Percentiles rank a stretch among this genome's conserved stretches.
Conservation (phyloP, 2,329 filamentous ascomycete genomes). For the Apiospora marii region DNA sequence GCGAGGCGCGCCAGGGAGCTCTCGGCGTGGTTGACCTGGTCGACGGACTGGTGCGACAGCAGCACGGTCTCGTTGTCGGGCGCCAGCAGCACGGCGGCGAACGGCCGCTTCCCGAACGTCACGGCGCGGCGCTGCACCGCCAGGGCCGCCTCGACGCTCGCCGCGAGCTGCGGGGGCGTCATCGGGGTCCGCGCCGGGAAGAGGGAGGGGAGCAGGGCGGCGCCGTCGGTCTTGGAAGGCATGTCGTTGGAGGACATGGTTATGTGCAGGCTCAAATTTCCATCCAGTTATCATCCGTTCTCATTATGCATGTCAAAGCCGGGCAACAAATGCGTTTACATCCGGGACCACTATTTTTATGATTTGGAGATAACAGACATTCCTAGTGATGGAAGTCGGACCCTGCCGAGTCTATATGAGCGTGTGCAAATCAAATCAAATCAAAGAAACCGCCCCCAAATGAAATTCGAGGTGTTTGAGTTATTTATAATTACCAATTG, state of each 20-base stretch:
- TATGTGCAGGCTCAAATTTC: not conserved
- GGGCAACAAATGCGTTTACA: not conserved
- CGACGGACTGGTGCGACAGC: conserved; percentile 57
- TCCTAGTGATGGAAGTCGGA: not conserved
- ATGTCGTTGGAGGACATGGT: not conserved
- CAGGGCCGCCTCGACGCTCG: conserved; percentile 49
- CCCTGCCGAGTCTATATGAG: not conserved
- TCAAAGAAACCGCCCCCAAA: too few species aligned
- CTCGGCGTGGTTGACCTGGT: conserved; percentile 62
- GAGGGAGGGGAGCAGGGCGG: conserved; percentile 35
- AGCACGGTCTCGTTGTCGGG: conserved; percentile 58
- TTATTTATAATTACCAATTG: too few species aligned
- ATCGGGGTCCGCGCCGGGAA: conserved; percentile 47
- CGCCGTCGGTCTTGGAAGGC: not conserved
- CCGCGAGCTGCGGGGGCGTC: conserved; percentile 48
- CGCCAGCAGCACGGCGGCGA: conserved; percentile 55
- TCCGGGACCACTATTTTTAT: not conserved
- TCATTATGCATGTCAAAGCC: not conserved
- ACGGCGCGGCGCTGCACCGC: conserved; percentile 52
- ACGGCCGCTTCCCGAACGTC: conserved; percentile 56
- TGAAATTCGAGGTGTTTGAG: too few species aligned
- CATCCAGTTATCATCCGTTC: not conserved
- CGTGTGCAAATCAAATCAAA: too few species aligned
- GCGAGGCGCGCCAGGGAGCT: conserved; percentile 57
- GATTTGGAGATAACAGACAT: not conserved